Evolutionary conservation across 345 rosid species (phyloP).

Genomic region (Brassica carinata): DNA sequence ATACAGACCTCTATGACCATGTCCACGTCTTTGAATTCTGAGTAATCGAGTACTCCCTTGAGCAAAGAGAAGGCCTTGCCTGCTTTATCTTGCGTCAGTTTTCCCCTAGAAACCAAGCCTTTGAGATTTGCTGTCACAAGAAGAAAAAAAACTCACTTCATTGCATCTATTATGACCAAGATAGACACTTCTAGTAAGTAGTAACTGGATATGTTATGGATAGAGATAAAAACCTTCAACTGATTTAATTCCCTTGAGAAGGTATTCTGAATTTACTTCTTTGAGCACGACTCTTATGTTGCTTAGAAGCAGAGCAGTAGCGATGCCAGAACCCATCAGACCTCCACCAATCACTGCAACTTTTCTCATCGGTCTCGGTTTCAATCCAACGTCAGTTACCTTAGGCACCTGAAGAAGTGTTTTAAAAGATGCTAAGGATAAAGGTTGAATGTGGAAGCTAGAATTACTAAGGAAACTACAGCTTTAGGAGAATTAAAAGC

Average conservation of each 20-base stretch:
- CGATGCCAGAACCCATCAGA: conserved; percentile 96
- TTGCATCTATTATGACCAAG: conserved; percentile 6
- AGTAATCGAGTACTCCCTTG: conserved; percentile 76
- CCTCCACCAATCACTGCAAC: conserved; percentile 99
- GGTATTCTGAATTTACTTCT: conserved; percentile 85
- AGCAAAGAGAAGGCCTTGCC: conserved; percentile 76
- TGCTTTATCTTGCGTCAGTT: conserved; percentile 66
- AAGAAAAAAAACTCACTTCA: conserved; percentile 9
- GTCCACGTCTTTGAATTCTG: conserved; percentile 86
- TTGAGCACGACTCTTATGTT: conserved; percentile 75
- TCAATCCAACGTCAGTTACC: conserved; percentile 80
- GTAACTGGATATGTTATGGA: background rate
- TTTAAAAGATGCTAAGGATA: conserved; percentile 4
- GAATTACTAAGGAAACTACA: conserved; percentile 2
- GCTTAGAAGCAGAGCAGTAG: conserved; percentile 73
- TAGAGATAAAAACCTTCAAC: conserved; percentile 61
- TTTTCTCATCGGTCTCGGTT: conserved; percentile 75
- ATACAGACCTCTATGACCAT: conserved; percentile 87
- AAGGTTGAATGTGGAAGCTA: conserved; percentile 9
- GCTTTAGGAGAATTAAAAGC: background rate
- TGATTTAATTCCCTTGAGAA: conserved; percentile 70
- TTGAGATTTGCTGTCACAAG: conserved; percentile 68
- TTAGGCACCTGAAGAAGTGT: conserved; percentile 73
- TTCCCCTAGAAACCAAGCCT: conserved; percentile 72
- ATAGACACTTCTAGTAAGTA: background rate